Evolutionary conservation across 768 basidiomycete species (phyloP), one percentile per base, ranked within the genome.

Genomic region (Filobasidium floriforme): DNA sequence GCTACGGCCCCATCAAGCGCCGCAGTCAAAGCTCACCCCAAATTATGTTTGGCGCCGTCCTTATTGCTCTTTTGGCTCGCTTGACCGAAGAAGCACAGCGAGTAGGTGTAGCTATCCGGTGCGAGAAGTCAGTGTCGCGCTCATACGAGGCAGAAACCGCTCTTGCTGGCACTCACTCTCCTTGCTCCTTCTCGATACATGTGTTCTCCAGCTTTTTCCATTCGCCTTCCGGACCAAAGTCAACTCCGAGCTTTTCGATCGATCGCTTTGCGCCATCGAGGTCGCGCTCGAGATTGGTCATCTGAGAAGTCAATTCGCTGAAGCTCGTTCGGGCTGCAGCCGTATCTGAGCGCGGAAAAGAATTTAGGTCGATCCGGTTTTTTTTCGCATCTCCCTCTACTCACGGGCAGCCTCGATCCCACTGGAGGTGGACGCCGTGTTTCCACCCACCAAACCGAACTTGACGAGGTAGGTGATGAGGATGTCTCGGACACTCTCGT

Each of bases 151-250:
- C 5, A 28, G 22, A 66, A 60, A 29, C 4, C 12, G 15, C 18
- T 14, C 41, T 2, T 40, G 61, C 44, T 26, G 12, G 46, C 24
- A 87, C 92, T 75, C 73, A 96, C 90, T 96, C 94, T 82, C 96
- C 94, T 5, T 84, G 82, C 62, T 93, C 85, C 74, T 86, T 88
- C 74, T 86, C 84, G 14, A 98, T 76, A 72, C 94, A 98, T 1
- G 82, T 81, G 6, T 85, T 83, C 24, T 93, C 88, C 7, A 99
- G 84, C 80, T 94, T 96, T 83, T 94, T 94, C 91, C 91, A 99
- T 80, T 96, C 90, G 60, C 90, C 94, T 29, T 89, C 82, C 0
- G 80, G 75, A 22, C 92, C 92, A 70, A 88, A 96, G 41, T 66
- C 70, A 0, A 18, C 81, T 73, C 87, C 89, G 26, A 98, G 81